phyloP scores from a whole-genome alignment of 2,329 filamentous ascomycete genomes.

The Penicillium hesseltinei region DNA sequence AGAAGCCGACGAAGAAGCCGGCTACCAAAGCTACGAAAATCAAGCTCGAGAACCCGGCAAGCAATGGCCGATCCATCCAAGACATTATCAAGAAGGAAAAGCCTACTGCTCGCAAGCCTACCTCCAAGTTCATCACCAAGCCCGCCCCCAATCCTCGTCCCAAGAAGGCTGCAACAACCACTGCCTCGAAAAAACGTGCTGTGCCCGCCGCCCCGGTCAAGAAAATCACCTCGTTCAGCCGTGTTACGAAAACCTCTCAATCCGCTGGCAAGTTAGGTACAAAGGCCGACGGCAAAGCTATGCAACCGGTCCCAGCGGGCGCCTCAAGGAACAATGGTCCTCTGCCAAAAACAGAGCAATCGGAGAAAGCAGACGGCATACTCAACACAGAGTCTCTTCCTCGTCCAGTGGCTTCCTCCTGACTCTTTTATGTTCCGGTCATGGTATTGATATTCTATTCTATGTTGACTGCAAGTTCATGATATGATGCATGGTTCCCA shows the following conservation, averaged over 20 bases:
- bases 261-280: slow-evolving; percentile 22
- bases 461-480: slow-evolving; percentile 6
- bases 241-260: slow-evolving; percentile 34
- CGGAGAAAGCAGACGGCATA: not conserved
- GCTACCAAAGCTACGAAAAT: not conserved
- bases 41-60: slow-evolving; percentile 31
- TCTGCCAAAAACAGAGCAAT: slow-evolving; percentile 25
- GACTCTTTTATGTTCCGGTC: slow-evolving; percentile 1
- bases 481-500: slow-evolving; percentile 16
- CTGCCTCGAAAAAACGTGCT: slow-evolving; percentile 6
- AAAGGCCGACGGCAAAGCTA: slow-evolving; percentile 33
- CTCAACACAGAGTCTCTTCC: not conserved
- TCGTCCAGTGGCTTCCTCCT: slow-evolving; percentile 1
- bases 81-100: slow-evolving; percentile 28
- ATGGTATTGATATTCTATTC: slow-evolving; percentile 2
- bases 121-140: not conserved
- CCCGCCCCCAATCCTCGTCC: slow-evolving; percentile 1
- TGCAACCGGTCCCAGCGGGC: slow-evolving; percentile 36
- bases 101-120: slow-evolving; percentile 8
- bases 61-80: slow-evolving; percentile 28
- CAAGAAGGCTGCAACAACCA: slow-evolving; percentile 20
- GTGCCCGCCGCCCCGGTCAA: slow-evolving; percentile 12
- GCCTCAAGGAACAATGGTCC: slow-evolving; percentile 39
- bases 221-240: slow-evolving; percentile 16
- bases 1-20: slow-evolving; percentile 28